phyloP scores from a whole-genome alignment of 768 basidiomycete species.

The Hydnomerulius pinastri region DNA sequence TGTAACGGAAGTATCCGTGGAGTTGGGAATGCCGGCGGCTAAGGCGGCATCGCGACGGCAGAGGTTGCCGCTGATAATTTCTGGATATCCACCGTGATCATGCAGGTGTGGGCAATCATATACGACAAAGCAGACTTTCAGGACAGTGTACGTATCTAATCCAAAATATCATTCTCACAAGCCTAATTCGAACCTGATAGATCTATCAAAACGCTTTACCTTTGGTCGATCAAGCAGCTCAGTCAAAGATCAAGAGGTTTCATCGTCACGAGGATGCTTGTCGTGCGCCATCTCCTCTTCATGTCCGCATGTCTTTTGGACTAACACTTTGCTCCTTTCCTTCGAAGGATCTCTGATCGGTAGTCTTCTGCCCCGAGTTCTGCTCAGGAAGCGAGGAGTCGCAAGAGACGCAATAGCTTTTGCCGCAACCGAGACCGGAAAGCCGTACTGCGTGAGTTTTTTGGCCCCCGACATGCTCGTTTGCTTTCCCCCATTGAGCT shows the following conservation, averaged over 20 bases:
- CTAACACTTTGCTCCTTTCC: not conserved
- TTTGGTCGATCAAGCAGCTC: conserved; percentile 58
- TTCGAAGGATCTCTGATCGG: conserved; percentile 73
- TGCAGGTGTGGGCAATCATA: conserved; percentile 46
- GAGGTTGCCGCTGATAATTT: conserved; percentile 9
- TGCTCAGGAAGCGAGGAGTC: conserved; percentile 62
- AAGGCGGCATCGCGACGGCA: not conserved
- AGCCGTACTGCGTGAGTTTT: conserved; percentile 71
- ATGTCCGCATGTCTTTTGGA: not conserved
- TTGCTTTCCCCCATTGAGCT: conserved; percentile 2
- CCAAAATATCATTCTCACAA: not conserved
- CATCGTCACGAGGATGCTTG: conserved; percentile 75
- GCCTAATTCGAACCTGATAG: conserved; percentile 36
- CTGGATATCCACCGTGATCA: conserved; percentile 23
- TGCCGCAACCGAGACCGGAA: conserved; percentile 59
- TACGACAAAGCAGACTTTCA: conserved; percentile 38
- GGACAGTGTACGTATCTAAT: conserved; percentile 34
- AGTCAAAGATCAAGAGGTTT: conserved; percentile 61
- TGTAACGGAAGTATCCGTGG: conserved; percentile 7
- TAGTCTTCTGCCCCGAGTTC: conserved; percentile 65
- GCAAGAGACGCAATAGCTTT: conserved; percentile 50
- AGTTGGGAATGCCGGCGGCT: not conserved
- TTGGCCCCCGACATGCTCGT: not conserved
- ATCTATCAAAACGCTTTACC: conserved; percentile 61
- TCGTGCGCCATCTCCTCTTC: conserved; percentile 44